Percentiles rank a stretch among this genome's conserved stretches.
phyloP scores from a whole-genome alignment of 768 basidiomycete genomes.

The Lactarius indigo region DNA sequence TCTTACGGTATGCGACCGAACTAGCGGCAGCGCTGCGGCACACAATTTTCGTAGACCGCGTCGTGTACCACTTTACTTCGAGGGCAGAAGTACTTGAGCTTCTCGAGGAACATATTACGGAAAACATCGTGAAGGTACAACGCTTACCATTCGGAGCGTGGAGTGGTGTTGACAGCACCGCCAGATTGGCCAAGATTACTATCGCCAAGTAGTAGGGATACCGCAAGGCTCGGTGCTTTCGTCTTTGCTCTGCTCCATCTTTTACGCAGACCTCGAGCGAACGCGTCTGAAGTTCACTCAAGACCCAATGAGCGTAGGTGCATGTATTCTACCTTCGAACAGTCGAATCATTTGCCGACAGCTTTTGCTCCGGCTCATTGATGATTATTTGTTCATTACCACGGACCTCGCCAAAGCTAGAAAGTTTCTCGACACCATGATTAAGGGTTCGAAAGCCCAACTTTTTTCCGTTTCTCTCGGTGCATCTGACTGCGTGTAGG shows the following conservation, averaged over 20 bases:
- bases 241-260: constrained; percentile 87
- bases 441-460: constrained; percentile 45
- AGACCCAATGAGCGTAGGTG: constrained; percentile 60
- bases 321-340: neutral
- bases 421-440: constrained; percentile 74
- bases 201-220: constrained; percentile 89
- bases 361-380: constrained; percentile 83
- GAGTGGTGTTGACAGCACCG: neutral
- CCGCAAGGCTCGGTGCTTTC: constrained; percentile 98
- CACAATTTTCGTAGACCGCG: constrained; percentile 85
- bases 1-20: constrained; percentile 62
- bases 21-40: constrained; percentile 66
- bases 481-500: constrained; percentile 40
- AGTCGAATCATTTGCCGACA: constrained; percentile 31
- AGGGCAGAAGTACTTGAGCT: constrained; percentile 63
- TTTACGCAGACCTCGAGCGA: constrained; percentile 88
- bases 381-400: constrained; percentile 91
- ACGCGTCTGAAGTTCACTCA: constrained; percentile 49
- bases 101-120: constrained; percentile 84
- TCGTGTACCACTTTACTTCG: constrained; percentile 50
- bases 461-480: neutral
- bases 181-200: constrained; percentile 78
- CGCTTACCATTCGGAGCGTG: neutral
- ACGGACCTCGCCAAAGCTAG: constrained; percentile 56
- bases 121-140: constrained; percentile 85